These are phyloP conservation scores for Pichia gijzeniarum DNA, from an alignment of 805 yeast genomes.

Conservation along the genomic window DNA sequence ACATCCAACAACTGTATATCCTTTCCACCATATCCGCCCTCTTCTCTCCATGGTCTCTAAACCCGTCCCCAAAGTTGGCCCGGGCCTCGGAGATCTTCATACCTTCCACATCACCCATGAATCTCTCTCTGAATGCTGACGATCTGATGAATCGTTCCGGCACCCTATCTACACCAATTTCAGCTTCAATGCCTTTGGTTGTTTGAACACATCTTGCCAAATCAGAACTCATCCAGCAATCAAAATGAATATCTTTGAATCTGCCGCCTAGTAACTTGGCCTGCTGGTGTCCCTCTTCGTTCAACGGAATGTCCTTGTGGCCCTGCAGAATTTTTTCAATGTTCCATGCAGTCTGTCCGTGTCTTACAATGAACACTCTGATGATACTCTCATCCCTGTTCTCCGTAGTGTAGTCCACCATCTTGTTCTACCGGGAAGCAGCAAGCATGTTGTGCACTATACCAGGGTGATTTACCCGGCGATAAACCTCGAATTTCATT, in stretches of 20 bases:
- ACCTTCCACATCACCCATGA: conserved; percentile 78
- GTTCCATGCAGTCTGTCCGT: conserved; percentile 80
- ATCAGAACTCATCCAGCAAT: conserved; percentile 47
- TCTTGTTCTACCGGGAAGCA: background rate
- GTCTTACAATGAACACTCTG: conserved; percentile 59
- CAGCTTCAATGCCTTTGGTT: conserved; percentile 29
- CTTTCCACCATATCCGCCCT: conserved; percentile 41
- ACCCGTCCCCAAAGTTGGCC: conserved; percentile 48
- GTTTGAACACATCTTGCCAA: conserved; percentile 59
- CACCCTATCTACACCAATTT: conserved; percentile 14
- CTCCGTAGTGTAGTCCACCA: background rate
- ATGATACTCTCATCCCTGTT: conserved; percentile 12
- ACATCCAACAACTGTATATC: conserved; percentile 26
- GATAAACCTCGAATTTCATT: background rate
- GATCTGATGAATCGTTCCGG: conserved; percentile 27
- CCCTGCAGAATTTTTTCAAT: conserved; percentile 69
- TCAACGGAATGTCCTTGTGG: conserved; percentile 60
- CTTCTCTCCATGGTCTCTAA: conserved; percentile 62
- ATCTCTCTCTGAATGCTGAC: conserved; percentile 54
- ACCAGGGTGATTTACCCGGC: conserved; percentile 8
- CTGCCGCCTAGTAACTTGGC: conserved; percentile 48
- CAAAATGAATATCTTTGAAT: conserved; percentile 33
- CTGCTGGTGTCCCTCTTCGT: conserved; percentile 55
- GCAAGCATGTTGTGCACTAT: conserved; percentile 15
- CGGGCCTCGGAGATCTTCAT: conserved; percentile 63